Base-by-base conservation (phyloP, 1,139 yeast genomes). In the Debaryomyces sp. region DNA sequence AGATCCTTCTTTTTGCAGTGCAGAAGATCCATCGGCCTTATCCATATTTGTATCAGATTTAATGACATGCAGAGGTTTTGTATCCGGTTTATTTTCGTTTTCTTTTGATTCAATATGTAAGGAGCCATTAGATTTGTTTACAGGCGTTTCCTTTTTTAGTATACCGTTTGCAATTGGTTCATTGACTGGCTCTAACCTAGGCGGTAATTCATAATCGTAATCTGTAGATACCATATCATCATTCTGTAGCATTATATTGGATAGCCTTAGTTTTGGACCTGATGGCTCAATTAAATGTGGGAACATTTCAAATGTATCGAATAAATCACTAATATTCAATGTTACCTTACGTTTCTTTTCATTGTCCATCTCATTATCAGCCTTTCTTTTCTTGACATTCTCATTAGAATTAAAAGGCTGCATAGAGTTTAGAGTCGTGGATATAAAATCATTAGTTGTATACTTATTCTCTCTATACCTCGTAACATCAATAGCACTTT, bases 401-500 rank as follows among this genome's bases (percentile, higher is more conserved):
- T 50, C 49, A 12, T 22, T 35, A 4, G 41, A 50, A 15, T 44
- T 46, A 9, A 43, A 52, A 26, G 41, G 24, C 8, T 29, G 43
- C 58, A 32, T 65, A 40, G 48, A 64, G 30, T 46, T 49, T 27
- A 46, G 27, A 3, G 30, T 32, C 9, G 66, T 55, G 6, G 70
- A 65, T 15, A 62, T 53, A 21, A 48, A 47, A 17, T 72, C 80
- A 54, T 71, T 76, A 43, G 73, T 76, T 23, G 81, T 74, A 57
- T 82, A 82, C 58, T 79, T 81, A 42, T 73, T 71, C 55, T 75
- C 77, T 45, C 89, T 69, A 60, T 81, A 84, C 51, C 87, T 77
- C 2, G 86, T 85, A 1, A 85, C 78, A 58, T 89, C 96, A 41
- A 89, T 81, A 1, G 92, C 83, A 55, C 82, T 82, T 61, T 90